Evolutionary conservation across 345 rosid genomes (phyloP).

Genomic region (Capsella bursapastoris): DNA sequence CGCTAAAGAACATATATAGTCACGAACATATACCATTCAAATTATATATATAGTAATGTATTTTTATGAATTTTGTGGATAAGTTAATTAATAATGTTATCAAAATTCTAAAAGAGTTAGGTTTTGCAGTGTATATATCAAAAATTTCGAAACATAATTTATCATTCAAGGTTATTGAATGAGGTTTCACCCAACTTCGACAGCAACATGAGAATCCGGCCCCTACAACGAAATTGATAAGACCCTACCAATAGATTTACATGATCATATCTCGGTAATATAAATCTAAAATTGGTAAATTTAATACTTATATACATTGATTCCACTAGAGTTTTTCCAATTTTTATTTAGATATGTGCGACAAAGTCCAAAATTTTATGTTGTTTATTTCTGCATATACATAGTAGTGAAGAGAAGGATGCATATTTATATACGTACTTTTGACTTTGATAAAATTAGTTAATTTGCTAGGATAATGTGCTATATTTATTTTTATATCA

Average conservation of each 20-base stretch:
- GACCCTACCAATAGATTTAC: conserved; percentile 23
- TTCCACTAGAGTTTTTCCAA: background rate
- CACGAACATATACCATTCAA: background rate
- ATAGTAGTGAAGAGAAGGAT: conserved; percentile 22
- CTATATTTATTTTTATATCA: background rate
- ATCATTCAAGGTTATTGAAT: conserved; percentile 21
- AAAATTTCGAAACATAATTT: conserved; percentile 5
- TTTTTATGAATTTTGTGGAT: background rate
- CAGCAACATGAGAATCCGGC: conserved; percentile 30
- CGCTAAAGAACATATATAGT: background rate
- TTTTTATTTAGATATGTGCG: background rate
- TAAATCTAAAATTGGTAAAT: background rate
- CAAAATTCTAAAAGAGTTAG: background rate
- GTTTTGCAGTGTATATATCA: background rate
- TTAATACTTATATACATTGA: background rate
- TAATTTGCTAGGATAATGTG: conserved; percentile 18
- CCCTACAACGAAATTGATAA: conserved; percentile 24
- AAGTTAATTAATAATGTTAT: background rate
- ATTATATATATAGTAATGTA: background rate
- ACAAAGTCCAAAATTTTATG: conserved; percentile 10
- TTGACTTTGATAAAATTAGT: background rate
- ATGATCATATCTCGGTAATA: background rate
- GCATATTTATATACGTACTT: background rate
- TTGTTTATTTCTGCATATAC: background rate
- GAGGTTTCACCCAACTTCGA: conserved; percentile 40